Evolutionary conservation across 768 basidiomycete genomes (phyloP), one percentile per base, ranked within the genome.

Genomic region (Mycena kentingensis): DNA sequence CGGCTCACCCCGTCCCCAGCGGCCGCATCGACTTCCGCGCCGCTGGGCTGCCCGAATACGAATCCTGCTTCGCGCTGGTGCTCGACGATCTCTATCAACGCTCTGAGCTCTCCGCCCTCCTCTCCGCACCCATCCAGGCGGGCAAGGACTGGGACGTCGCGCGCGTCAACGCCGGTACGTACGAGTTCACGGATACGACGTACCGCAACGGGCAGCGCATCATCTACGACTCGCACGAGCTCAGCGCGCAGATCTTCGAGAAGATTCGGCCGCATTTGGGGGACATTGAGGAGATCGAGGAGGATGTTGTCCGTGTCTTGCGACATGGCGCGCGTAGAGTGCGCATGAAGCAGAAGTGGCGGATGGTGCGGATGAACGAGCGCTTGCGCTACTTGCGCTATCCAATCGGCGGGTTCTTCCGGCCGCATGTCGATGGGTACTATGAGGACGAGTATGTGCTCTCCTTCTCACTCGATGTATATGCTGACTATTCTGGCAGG

Each of bases 291-390:
- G 58, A 45, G 25, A 55, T 59, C 12, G 54, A 59, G 28, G 29
- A 55, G 50, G 13, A 45, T 12, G 12, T 51, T 2, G 18, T 25
- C n/a, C n/a, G n/a, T n/a, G n/a, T n/a, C n/a, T n/a, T n/a, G n/a
- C n/a, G n/a, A n/a, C n/a, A n/a, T n/a, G n/a, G n/a, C n/a, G n/a
- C n/a, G n/a, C n/a, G n/a, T n/a, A n/a, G n/a, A n/a, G 41, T 42
- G 7, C 41, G 41, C 10, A 27, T 10, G 25, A n/a, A 35, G 24
- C 55, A 61, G 43, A 58, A 57, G 29, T 61, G 60, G 60, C 42
- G 52, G 21, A 57, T 60, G 55, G 52, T 54, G 21, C 45, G 55
- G 12, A 21, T 60, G 13, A 60, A 60, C 16, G 59, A 60, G 46
- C 37, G 59, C 2, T 24, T 60, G 27, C 19, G 59, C 13, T 60